Percentiles rank a stretch among this genome's conserved stretches.
These are phyloP conservation scores for Cicer arietinum DNA, from an alignment of 306 rosid genomes.

Conservation along the genomic window DNA sequence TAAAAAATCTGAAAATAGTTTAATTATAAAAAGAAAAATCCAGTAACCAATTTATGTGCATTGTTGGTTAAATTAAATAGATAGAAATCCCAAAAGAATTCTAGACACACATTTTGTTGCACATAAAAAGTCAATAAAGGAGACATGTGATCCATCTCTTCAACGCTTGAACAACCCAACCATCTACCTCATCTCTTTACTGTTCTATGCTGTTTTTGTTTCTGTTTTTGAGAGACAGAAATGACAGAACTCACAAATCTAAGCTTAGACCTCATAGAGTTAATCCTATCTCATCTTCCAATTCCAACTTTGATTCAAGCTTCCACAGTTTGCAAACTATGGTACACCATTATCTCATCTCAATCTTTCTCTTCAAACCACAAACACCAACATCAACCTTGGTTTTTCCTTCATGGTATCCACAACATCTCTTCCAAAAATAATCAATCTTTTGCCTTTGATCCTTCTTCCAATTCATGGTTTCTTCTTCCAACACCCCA, in stretches of 20 bases:
- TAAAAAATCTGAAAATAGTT: too few species aligned
- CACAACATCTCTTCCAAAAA: slow-evolving; percentile 79
- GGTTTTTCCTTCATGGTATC: slow-evolving; percentile 87
- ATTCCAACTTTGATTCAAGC: slow-evolving; percentile 61
- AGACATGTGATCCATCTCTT: too few species aligned
- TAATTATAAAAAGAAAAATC: too few species aligned
- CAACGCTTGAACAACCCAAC: too few species aligned
- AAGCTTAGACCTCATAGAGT: slow-evolving; percentile 64
- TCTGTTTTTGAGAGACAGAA: too few species aligned
- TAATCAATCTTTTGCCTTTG: slow-evolving; percentile 84
- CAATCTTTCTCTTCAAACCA: slow-evolving; percentile 46
- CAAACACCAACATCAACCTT: slow-evolving; percentile 45
- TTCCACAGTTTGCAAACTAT: slow-evolving; percentile 74
- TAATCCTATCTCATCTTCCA: slow-evolving; percentile 69
- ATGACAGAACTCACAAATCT: slow-evolving; percentile 53
- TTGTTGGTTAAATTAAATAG: too few species aligned
- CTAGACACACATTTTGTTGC: too few species aligned
- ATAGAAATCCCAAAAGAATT: too few species aligned
- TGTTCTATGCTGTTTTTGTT: too few species aligned
- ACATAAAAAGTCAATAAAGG: too few species aligned
- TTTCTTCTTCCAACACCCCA: slow-evolving; percentile 62
- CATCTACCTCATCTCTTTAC: too few species aligned
- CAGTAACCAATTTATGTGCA: too few species aligned
- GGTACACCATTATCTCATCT: slow-evolving; percentile 69
- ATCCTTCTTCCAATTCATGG: slow-evolving; percentile 72